These are phyloP conservation scores for Tricholoma sp. DNA, from an alignment of 768 basidiomycete species.

Conservation along the genomic window DNA sequence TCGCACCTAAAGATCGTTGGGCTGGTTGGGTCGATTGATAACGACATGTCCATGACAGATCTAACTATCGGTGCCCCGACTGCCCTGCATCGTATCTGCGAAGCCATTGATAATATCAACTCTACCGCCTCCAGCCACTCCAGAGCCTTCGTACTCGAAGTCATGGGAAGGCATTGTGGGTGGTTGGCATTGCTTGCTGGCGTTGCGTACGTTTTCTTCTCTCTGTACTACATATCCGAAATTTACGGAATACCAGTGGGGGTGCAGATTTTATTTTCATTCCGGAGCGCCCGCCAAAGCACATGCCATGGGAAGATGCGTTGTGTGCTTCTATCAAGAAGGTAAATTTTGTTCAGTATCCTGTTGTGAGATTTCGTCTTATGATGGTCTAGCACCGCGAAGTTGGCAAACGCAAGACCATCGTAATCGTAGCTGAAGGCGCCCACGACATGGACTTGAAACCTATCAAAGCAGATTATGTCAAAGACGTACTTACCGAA, in stretches of 20 bases:
- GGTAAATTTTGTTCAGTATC: constrained; percentile 29
- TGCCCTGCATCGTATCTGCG: constrained; percentile 94
- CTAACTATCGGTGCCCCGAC: constrained; percentile 96
- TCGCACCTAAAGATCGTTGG: constrained; percentile 93
- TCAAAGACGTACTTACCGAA: constrained; percentile 85
- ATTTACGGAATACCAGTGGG: constrained; percentile 36
- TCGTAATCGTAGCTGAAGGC: constrained; percentile 97
- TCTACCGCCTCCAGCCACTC: constrained; percentile 96
- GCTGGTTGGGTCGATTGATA: constrained; percentile 98
- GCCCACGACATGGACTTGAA: constrained; percentile 84
- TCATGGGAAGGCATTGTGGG: constrained; percentile 99
- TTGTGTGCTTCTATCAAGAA: constrained; percentile 84
- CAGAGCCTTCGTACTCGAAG: constrained; percentile 95
- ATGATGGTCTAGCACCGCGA: constrained; percentile 64
- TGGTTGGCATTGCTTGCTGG: constrained; percentile 95
- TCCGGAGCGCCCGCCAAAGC: constrained; percentile 82
- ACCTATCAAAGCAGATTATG: constrained; percentile 87
- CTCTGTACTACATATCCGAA: not conserved
- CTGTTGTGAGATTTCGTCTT: not conserved
- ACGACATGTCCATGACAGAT: constrained; percentile 98
- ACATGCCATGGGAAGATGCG: constrained; percentile 81
- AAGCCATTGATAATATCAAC: constrained; percentile 97
- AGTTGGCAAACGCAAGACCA: constrained; percentile 94
- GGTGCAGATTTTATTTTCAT: constrained; percentile 99
- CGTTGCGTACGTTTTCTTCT: constrained; percentile 55